These are phyloP conservation scores for Lipomyces orientalis DNA, from an alignment of 805 yeast genomes.

Conservation along the genomic window DNA sequence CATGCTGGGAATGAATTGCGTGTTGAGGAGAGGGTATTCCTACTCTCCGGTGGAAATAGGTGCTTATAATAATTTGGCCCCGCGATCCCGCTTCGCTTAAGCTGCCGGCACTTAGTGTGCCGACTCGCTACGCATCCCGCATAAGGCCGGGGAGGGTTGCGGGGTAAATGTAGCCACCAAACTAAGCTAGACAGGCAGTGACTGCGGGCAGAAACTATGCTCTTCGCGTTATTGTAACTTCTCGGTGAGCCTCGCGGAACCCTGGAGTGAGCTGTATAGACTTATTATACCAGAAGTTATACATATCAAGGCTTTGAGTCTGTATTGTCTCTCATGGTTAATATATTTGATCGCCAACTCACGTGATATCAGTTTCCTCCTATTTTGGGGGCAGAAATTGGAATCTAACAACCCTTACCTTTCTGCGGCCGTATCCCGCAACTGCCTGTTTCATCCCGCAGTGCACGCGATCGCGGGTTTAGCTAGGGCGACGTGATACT, in stretches of 20 bases:
- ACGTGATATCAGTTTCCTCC: too few species aligned
- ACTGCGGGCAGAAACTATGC: neutral
- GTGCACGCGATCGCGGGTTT: too few species aligned
- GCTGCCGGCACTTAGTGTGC: neutral
- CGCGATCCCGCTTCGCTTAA: neutral
- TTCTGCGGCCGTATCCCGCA: too few species aligned
- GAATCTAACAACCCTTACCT: too few species aligned
- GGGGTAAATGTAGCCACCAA: neutral
- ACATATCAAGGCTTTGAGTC: too few species aligned
- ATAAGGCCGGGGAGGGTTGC: neutral
- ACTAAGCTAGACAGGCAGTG: neutral
- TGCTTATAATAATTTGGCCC: neutral
- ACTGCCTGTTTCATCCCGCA: too few species aligned
- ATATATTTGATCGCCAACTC: too few species aligned
- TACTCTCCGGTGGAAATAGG: neutral
- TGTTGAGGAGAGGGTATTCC: neutral
- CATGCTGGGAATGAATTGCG: slow-evolving; percentile 5
- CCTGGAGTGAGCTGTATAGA: neutral
- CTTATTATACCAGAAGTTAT: too few species aligned
- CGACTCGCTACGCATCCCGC: neutral
- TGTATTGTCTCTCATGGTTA: too few species aligned
- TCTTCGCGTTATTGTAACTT: neutral
- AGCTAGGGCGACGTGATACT: too few species aligned
- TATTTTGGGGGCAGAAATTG: too few species aligned
- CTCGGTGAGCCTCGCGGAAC: neutral